A percentile compares a stretch with the other conserved stretches of the same genome.
phyloP scores from a whole-genome alignment of 352 stramenopile genomes.

The Phytophthora uliginosa region DNA sequence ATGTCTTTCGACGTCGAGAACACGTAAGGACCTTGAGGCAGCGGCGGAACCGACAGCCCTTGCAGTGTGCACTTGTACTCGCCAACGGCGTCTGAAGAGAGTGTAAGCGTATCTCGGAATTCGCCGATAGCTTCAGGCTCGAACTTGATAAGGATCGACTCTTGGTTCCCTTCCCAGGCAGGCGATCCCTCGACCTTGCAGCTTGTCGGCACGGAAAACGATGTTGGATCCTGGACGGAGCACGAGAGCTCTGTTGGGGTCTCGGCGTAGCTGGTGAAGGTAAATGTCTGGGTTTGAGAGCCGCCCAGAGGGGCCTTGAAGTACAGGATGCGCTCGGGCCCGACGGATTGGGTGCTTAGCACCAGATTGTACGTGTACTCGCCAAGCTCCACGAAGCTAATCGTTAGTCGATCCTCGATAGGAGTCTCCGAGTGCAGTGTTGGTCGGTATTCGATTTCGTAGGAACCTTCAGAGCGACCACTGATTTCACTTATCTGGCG shows the following conservation, averaged over 20 bases:
- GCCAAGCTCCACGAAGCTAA: slow-evolving; percentile 88
- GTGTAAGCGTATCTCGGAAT: slow-evolving; percentile 78
- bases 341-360: slow-evolving; percentile 77
- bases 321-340: slow-evolving; percentile 73
- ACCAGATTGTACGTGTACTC: slow-evolving; percentile 91
- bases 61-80: slow-evolving; percentile 89
- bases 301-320: slow-evolving; percentile 88
- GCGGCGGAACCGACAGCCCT: slow-evolving; percentile 77
- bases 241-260: slow-evolving; percentile 63
- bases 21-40: slow-evolving; percentile 89
- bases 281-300: slow-evolving; percentile 82
- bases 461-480: slow-evolving; percentile 81
- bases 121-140: slow-evolving; percentile 92
- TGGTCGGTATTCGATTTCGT: slow-evolving; percentile 93
- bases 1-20: slow-evolving; percentile 75
- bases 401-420: slow-evolving; percentile 69
- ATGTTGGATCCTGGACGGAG: slow-evolving; percentile 61
- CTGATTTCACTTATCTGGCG: slow-evolving; percentile 76
- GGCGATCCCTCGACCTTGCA: slow-evolving; percentile 60
- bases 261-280: slow-evolving; percentile 71
- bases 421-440: slow-evolving; percentile 59
- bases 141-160: slow-evolving; percentile 83
- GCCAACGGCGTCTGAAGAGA: slow-evolving; percentile 71
- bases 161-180: slow-evolving; percentile 81
- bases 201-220: slow-evolving; percentile 72